Evolutionary conservation across 1,139 yeast species (phyloP).

Genomic region (Geotrichum carabidarum): DNA sequence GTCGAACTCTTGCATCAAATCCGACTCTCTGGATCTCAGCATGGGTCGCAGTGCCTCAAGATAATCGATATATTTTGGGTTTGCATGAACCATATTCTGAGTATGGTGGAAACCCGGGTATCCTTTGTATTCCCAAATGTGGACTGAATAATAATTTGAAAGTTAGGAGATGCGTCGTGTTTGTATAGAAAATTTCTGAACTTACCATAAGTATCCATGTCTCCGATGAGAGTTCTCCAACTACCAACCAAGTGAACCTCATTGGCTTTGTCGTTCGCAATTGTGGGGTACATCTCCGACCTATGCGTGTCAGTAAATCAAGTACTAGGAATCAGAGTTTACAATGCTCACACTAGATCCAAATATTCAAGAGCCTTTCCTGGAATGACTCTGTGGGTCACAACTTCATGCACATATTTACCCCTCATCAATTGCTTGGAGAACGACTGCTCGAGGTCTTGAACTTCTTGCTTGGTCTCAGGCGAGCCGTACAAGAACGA

Average conservation of each 20-base stretch:
- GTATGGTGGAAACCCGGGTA: slow-evolving; percentile 42
- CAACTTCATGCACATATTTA: slow-evolving; percentile 42
- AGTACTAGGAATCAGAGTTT: background rate
- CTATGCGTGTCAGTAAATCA: slow-evolving; percentile 4
- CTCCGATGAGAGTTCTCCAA: slow-evolving; percentile 43
- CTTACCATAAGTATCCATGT: slow-evolving; percentile 34
- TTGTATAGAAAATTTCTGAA: background rate
- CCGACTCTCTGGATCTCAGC: slow-evolving; percentile 36
- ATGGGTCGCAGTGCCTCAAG: slow-evolving; percentile 33
- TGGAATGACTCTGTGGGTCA: slow-evolving; percentile 39
- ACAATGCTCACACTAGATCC: slow-evolving; percentile 29
- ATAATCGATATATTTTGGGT: slow-evolving; percentile 33
- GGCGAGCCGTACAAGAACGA: slow-evolving; percentile 40
- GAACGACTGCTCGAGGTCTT: slow-evolving; percentile 36
- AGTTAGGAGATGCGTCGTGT: background rate
- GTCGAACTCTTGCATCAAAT: slow-evolving; percentile 41
- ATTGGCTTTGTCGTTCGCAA: slow-evolving; percentile 35
- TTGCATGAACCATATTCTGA: slow-evolving; percentile 35
- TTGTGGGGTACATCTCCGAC: slow-evolving; percentile 35
- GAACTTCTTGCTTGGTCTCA: slow-evolving; percentile 35
- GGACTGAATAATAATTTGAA: slow-evolving; percentile 22
- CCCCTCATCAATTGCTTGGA: slow-evolving; percentile 41
- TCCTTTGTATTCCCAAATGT: slow-evolving; percentile 44
- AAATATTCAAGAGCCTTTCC: slow-evolving; percentile 37
- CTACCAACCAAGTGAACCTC: slow-evolving; percentile 41